Conservation (phyloP, 768 basidiomycete genomes). For the Leccinum subgranulosum region DNA sequence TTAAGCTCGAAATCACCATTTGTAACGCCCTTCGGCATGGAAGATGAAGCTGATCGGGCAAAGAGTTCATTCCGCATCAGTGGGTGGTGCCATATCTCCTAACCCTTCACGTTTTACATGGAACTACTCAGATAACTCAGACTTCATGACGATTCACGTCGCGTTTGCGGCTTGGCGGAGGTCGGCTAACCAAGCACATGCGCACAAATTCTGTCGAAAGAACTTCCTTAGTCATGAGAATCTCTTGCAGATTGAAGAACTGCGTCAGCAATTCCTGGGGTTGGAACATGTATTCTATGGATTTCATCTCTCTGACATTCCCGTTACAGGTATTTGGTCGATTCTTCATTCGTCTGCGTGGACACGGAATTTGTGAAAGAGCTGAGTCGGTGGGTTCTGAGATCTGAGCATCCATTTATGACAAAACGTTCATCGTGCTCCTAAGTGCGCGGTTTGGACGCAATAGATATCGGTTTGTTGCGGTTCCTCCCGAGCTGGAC, state of each 20-base stretch:
- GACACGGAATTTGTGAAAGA: slow-evolving; percentile 64
- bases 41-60: slow-evolving; percentile 81
- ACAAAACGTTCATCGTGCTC: slow-evolving; percentile 9
- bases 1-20: slow-evolving; percentile 94
- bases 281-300: slow-evolving; percentile 28
- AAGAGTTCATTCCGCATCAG: slow-evolving; percentile 77
- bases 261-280: slow-evolving; percentile 86
- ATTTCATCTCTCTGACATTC: slow-evolving; percentile 1
- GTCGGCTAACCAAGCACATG: slow-evolving; percentile 56
- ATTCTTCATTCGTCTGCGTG: slow-evolving; percentile 79
- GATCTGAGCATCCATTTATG: not conserved
- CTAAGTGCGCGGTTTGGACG: slow-evolving; percentile 72
- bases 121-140: slow-evolving; percentile 70
- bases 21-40: slow-evolving; percentile 81
- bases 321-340: slow-evolving; percentile 70
- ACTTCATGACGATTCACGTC: slow-evolving; percentile 91
- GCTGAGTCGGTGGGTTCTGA: slow-evolving; percentile 52
- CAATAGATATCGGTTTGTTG: slow-evolving; percentile 70
- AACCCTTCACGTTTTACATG: not conserved
- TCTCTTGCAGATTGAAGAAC: slow-evolving; percentile 92
- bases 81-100: slow-evolving; percentile 31
- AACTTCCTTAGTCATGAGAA: slow-evolving; percentile 91
- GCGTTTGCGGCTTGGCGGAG: slow-evolving; percentile 87
- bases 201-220: slow-evolving; percentile 72
- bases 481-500: slow-evolving; percentile 69